Conservation (phyloP, 768 basidiomycete species). For the Harrya chromipes region DNA sequence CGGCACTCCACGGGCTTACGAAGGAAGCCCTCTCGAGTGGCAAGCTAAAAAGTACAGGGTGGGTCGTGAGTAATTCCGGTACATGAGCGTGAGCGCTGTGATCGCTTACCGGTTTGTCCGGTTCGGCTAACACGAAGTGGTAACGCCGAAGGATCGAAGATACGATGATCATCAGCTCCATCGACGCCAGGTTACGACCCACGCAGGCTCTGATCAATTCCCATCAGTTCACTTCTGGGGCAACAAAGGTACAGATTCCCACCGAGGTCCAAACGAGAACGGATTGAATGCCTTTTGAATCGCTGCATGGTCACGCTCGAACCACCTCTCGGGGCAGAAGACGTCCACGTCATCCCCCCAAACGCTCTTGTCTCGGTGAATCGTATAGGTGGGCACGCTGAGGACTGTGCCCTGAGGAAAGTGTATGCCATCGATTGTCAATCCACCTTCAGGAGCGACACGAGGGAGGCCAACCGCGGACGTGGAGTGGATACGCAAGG, state of each 20-base stretch:
- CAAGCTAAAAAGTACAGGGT: conserved; percentile 43
- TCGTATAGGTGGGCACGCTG: conserved; percentile 79
- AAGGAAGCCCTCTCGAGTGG: conserved; percentile 82
- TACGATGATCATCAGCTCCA: conserved; percentile 79
- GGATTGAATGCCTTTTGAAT: conserved; percentile 80
- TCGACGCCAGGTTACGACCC: conserved; percentile 74
- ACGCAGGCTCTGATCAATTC: conserved; percentile 63
- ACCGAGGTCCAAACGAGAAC: conserved; percentile 82
- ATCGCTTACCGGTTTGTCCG: conserved; percentile 50
- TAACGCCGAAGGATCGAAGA: conserved; percentile 78
- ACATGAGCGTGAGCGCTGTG: conserved; percentile 21
- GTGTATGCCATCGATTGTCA: conserved; percentile 47
- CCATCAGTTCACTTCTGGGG: conserved; percentile 1
- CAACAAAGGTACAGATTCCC: conserved; percentile 2
- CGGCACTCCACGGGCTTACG: conserved; percentile 74
- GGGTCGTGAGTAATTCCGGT: conserved; percentile 5
- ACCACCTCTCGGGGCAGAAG: conserved; percentile 84
- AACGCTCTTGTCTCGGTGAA: conserved; percentile 65
- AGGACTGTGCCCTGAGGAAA: conserved; percentile 78
- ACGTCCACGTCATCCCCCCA: conserved; percentile 80
- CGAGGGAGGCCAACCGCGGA: conserved; percentile 83
- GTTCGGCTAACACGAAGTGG: conserved; percentile 64
- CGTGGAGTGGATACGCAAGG: conserved; percentile 80
- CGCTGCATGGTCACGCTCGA: conserved; percentile 58
- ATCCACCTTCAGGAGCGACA: conserved; percentile 68